These are phyloP conservation scores for Penicillium frequentans DNA, from an alignment of 2,329 filamentous ascomycete species.

Conservation along the genomic window DNA sequence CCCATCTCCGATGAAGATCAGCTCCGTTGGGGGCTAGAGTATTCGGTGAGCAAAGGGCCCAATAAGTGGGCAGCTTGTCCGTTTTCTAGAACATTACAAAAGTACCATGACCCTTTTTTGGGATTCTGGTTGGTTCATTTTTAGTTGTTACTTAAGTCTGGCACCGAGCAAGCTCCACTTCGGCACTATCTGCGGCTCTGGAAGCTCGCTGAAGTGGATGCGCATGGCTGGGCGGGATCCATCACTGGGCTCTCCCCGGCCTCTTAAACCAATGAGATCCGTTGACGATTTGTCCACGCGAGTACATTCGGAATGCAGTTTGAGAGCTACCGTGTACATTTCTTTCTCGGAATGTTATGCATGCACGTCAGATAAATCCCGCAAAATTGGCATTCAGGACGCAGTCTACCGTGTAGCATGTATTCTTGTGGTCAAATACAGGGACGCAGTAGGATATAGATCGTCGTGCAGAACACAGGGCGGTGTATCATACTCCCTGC, in stretches of 20 bases:
- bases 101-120: not conserved
- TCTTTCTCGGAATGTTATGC: conserved; percentile 2
- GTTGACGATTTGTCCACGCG: conserved; percentile 5
- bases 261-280: conserved; percentile 13
- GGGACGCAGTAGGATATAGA: not conserved
- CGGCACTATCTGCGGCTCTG: conserved; percentile 28
- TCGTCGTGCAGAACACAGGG: not conserved
- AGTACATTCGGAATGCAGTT: conserved; percentile 13
- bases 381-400: not conserved
- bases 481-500: not conserved
- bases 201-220: conserved; percentile 24
- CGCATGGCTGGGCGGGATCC: conserved; percentile 4
- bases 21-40: not conserved
- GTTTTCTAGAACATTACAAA: conserved; percentile 1
- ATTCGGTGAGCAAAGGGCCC: not conserved
- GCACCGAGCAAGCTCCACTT: conserved; percentile 15
- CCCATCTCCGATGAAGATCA: not conserved
- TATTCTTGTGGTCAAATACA: not conserved
- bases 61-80: not conserved
- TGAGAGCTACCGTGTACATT: conserved; percentile 19
- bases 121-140: not conserved
- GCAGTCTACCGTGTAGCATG: not conserved
- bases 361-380: not conserved
- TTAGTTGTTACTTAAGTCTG: not conserved
- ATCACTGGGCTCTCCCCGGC: conserved; percentile 19